Evolutionary conservation across 2,329 filamentous ascomycete genomes (phyloP).

Genomic region (Cladosporium sp.): DNA sequence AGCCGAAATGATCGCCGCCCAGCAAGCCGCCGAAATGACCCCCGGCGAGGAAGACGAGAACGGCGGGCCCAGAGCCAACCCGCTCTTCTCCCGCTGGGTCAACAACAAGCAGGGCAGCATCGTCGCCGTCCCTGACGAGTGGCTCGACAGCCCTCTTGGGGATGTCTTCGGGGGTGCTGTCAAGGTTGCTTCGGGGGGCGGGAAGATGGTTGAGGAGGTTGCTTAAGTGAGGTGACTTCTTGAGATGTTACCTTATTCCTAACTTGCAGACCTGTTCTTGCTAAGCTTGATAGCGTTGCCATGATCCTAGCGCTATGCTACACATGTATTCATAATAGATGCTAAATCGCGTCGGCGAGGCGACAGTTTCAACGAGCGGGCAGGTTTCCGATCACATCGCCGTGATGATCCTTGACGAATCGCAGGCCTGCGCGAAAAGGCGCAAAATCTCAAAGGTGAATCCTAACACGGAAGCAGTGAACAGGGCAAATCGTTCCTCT

Average conservation of each 20-base stretch:
- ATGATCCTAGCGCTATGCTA: no score
- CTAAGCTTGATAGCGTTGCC: no score
- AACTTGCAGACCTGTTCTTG: no score
- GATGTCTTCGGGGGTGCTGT: conserved; percentile 43
- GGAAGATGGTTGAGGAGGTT: conserved; percentile 20
- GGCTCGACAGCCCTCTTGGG: conserved; percentile 59
- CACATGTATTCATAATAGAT: not conserved
- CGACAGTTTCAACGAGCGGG: no score
- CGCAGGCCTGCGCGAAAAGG: no score
- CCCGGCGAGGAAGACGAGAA: conserved; percentile 35
- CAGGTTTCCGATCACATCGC: no score
- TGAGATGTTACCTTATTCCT: not conserved
- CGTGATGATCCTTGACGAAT: no score
- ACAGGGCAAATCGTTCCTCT: no score
- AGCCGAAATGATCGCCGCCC: conserved; percentile 41
- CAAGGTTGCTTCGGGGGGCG: conserved; percentile 1
- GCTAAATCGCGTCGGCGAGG: no score
- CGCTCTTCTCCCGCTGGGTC: conserved; percentile 64
- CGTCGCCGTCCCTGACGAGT: conserved; percentile 61
- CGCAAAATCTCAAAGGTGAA: no score
- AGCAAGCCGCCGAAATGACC: conserved; percentile 41
- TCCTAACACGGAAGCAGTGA: no score
- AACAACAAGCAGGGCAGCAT: conserved; percentile 57
- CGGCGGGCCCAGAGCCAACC: conserved; percentile 36
- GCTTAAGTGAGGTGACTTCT: conserved; percentile 3